These are phyloP conservation scores for Exophiala sp. DNA, from an alignment of 2,329 filamentous ascomycete species.

Conservation along the genomic window DNA sequence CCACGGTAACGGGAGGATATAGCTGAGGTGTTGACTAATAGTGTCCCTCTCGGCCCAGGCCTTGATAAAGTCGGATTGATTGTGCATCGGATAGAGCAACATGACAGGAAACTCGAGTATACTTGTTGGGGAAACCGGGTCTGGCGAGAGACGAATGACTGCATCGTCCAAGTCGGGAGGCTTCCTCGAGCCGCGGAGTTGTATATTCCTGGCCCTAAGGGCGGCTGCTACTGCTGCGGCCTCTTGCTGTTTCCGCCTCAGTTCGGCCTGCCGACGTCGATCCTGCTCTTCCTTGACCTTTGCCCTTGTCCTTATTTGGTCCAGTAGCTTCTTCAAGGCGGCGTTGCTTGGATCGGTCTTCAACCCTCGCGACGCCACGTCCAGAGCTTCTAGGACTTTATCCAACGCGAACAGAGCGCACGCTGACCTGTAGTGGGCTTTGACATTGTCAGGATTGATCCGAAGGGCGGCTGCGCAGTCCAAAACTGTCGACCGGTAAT, in stretches of 20 bases:
- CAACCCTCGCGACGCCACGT: slow-evolving; percentile 69
- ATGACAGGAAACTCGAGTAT: slow-evolving; percentile 70
- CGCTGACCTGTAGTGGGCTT: slow-evolving; percentile 83
- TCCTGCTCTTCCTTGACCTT: slow-evolving; percentile 52
- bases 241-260: slow-evolving; percentile 47
- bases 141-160: slow-evolving; percentile 60
- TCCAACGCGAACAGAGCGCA: slow-evolving; percentile 71
- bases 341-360: slow-evolving; percentile 64
- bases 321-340: slow-evolving; percentile 56
- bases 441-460: slow-evolving; percentile 74
- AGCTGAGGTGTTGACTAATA: slow-evolving; percentile 70
- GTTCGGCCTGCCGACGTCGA: slow-evolving; percentile 49
- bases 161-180: slow-evolving; percentile 88
- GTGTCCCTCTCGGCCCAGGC: slow-evolving; percentile 71
- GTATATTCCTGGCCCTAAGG: slow-evolving; percentile 64
- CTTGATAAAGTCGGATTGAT: slow-evolving; percentile 88
- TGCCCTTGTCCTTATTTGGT: slow-evolving; percentile 58
- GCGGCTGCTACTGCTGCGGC: slow-evolving; percentile 59
- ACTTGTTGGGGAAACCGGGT: slow-evolving; percentile 67
- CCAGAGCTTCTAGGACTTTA: slow-evolving; percentile 71
- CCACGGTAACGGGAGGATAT: slow-evolving; percentile 87
- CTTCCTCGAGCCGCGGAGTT: slow-evolving; percentile 58
- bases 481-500: slow-evolving; percentile 77
- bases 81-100: slow-evolving; percentile 74
- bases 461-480: slow-evolving; percentile 77